A percentile compares a stretch with the other conserved stretches of the same genome.
Conservation (phyloP, 2,329 filamentous ascomycete genomes). For the Dichotomopilus funicola region DNA sequence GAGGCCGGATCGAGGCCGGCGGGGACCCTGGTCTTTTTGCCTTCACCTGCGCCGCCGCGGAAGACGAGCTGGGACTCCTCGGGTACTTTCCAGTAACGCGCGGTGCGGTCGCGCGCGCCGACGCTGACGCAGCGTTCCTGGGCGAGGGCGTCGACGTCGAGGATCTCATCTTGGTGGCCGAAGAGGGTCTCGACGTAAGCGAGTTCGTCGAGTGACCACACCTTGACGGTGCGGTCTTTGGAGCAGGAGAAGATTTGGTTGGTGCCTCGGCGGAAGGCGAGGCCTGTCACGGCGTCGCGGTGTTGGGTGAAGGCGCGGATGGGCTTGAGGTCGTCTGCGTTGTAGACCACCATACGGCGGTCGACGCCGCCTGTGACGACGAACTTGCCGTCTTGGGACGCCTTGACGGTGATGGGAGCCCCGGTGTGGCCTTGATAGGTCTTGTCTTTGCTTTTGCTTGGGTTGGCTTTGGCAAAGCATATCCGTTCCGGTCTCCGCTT, state of each 20-base stretch:
- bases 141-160: conserved; percentile 74
- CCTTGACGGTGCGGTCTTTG: conserved; percentile 87
- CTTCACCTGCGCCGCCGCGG: conserved; percentile 63
- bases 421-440: conserved; percentile 71
- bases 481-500: conserved; percentile 58
- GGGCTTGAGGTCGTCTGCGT: conserved; percentile 70
- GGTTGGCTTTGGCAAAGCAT: conserved; percentile 56
- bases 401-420: conserved; percentile 73
- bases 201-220: conserved; percentile 87
- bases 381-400: conserved; percentile 82
- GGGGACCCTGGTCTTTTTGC: conserved; percentile 40
- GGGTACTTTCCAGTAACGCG: conserved; percentile 89
- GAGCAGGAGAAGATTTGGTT: conserved; percentile 91
- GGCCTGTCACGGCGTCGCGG: conserved; percentile 74
- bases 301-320: conserved; percentile 86
- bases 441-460: conserved; percentile 53
- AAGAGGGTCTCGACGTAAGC: conserved; percentile 95
- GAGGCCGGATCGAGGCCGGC: conserved; percentile 42
- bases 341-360: conserved; percentile 79
- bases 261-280: conserved; percentile 79
- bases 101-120: conserved; percentile 83
- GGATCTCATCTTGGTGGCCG: conserved; percentile 86
- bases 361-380: conserved; percentile 87
- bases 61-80: conserved; percentile 96
- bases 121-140: conserved; percentile 88